Evolutionary conservation across 1,284 basidiomycete genomes (phyloP), one percentile per base, ranked within the genome.

Genomic region (Rhizoctonia solani): DNA sequence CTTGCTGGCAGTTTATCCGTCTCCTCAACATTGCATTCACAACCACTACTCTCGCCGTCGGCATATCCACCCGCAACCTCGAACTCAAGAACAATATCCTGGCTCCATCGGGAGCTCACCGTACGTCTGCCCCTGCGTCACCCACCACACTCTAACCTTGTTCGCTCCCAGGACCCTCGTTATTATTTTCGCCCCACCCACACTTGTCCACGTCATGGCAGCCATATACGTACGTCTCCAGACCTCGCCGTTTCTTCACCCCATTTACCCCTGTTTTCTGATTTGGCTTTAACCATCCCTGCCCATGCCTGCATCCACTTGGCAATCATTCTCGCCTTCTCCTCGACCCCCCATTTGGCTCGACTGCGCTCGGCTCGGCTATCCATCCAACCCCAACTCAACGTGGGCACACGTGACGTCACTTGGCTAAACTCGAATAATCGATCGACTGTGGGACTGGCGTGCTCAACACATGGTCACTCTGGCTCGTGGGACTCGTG

Each of bases 1-100:
- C n/a, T n/a, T n/a, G n/a, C n/a, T n/a, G n/a, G n/a, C 72, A 96
- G 85, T 81, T 95, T 39, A 92, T 94, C 75, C 89, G 93, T 67
- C 82, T 92, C 69, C 83, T 90, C 76, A 95, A 95, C 74, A 86
- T 96, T 67, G 81, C 86, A 1, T 89, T 95, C 72, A 94, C 90
- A 2, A 85, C 88, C 16, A 82, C 87, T 46, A 89, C 92, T 1
- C 83, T 96, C 39, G 93, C 84, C 0, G 81, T 95, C 46, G 92
- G 92, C 1, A 86, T 93, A 69, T 84, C 83, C 58, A 89, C 95
- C 74, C 85, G 90, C 50, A 72, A 77, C 14, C 74, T 82, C 34
- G 91, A 95, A 75, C 73, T 75, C 39, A 74, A 75, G 0, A 77
- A 83, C 71, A 71, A 78, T 54, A 79, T 86, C 23, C 82, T 82